Evolutionary conservation across 2,329 filamentous ascomycete species (phyloP), one percentile per base, ranked within the genome.

Genomic region (Ceratocystis albifundus): DNA sequence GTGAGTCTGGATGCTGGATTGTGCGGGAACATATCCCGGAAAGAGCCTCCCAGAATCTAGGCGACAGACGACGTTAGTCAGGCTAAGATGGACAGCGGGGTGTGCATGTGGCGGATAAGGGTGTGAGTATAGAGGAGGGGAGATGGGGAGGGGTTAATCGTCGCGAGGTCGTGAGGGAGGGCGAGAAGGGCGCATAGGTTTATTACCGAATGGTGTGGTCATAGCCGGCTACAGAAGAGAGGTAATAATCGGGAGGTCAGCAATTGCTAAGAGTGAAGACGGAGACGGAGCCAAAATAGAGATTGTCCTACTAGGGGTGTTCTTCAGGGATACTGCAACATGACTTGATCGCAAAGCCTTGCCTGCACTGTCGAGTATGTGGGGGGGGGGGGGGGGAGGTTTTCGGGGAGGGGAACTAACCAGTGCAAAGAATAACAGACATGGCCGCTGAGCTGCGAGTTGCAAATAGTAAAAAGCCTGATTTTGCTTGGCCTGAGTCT

Each of bases 21-120:
- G 94, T 99, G 70, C 94, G 89, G 53, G 91, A 96, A 79, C 94
- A 99, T 72, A 99, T 97, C 65, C 94, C 94, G 10, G 92, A 96
- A 66, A 99, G 84, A 1, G 94, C 94, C 77, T 99, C 94, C 94
- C 94, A 99, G 79, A 99, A 99, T 70, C 91, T 95, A 74, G 25
- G 28, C 45, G 22, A 36, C 32, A 28, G 53, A 46, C 32, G 8
- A 59, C 32, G 55, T 25, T 5, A 50, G 28, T 64, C 32, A 25
- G 65, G 55, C 44, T 48, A n/a, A n/a, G 28, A 4, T 22, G 28
- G 45, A n/a, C 28, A 53, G 45, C 22, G 8, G 20, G 45, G 53
- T 41, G 36, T 41, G 36, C 36, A 41, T 41, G 36, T 15, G 36
- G 36, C 15, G 36, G 36, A 41, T 12, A 4, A 41, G 36, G 36